phyloP scores from a whole-genome alignment of 129 eudicot species.

The Scalesia atractyloides region DNA sequence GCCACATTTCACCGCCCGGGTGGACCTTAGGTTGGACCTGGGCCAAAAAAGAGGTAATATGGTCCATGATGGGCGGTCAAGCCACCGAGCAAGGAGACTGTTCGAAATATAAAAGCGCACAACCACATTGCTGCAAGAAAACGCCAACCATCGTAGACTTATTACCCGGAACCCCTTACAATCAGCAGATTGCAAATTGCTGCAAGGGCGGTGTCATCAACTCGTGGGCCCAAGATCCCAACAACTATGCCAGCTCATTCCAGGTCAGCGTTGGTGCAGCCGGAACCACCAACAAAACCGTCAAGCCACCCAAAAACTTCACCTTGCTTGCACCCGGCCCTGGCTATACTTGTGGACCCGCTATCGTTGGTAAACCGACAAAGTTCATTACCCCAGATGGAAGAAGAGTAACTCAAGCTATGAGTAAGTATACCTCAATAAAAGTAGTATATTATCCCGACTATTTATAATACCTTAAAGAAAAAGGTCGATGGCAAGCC shows the following conservation, averaged over 20 bases:
- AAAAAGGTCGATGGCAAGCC: too few relatives aligned
- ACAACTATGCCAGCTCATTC: constrained; percentile 72
- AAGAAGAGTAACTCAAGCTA: constrained; percentile 85
- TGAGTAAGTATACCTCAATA: constrained; percentile 65
- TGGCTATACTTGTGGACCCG: constrained; percentile 95
- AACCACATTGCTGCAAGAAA: constrained; percentile 90
- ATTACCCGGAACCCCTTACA: constrained; percentile 89
- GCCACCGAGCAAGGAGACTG: constrained; percentile 97
- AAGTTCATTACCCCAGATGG: constrained; percentile 63
- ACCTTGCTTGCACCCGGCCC: constrained; percentile 90
- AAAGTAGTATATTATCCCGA: not conserved
- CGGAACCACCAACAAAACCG: constrained; percentile 88
- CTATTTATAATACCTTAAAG: too few relatives aligned
- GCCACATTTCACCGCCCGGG: constrained; percentile 91
- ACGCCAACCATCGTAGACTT: constrained; percentile 79
- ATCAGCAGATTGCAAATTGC: constrained; percentile 90
- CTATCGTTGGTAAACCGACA: constrained; percentile 67
- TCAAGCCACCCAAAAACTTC: constrained; percentile 78
- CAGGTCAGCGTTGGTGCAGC: constrained; percentile 89
- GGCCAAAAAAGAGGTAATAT: constrained; percentile 92
- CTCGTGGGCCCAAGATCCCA: constrained; percentile 89
- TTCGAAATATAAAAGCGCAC: constrained; percentile 67
- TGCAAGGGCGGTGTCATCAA: constrained; percentile 91
- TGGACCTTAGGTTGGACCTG: constrained; percentile 98
- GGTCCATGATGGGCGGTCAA: constrained; percentile 91